These are phyloP conservation scores for Avena sativa DNA, from an alignment of 176 grass and related monocot species.

Conservation along the genomic window DNA sequence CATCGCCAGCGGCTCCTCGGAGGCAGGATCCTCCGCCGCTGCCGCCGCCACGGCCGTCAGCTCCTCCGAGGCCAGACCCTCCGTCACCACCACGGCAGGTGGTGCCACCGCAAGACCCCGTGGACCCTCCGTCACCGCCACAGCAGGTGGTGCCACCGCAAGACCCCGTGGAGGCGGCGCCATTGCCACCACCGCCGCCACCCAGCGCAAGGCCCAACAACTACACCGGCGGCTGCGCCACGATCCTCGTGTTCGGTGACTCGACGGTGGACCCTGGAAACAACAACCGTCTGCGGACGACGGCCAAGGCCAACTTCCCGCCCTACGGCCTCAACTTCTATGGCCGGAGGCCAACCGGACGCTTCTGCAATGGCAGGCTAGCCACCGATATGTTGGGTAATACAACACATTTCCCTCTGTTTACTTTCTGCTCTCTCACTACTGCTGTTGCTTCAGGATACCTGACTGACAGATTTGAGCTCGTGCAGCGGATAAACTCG, in stretches of 20 bases:
- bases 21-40: constrained; percentile 9
- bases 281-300: constrained; percentile 68
- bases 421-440: neutral
- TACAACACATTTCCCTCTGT: neutral
- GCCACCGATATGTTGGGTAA: constrained; percentile 71
- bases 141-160: constrained; percentile 35
- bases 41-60: neutral
- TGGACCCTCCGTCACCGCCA: neutral
- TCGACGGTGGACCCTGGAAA: constrained; percentile 80
- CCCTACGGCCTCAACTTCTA: constrained; percentile 67
- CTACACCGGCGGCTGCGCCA: constrained; percentile 27
- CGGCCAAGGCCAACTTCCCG: constrained; percentile 64
- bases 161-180: neutral
- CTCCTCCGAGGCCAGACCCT: neutral
- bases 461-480: constrained; percentile 14
- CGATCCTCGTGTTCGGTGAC: constrained; percentile 66
- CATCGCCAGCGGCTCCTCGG: neutral
- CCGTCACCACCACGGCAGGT: constrained; percentile 19
- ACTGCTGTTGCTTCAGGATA: neutral
- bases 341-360: constrained; percentile 51
- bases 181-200: neutral
- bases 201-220: neutral
- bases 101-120: no score
- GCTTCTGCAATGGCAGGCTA: constrained; percentile 64
- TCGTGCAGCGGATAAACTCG: constrained; percentile 56